Base-by-base conservation (phyloP, 371 early-diverging fungal genomes). In the Mortierella sp. region DNA sequence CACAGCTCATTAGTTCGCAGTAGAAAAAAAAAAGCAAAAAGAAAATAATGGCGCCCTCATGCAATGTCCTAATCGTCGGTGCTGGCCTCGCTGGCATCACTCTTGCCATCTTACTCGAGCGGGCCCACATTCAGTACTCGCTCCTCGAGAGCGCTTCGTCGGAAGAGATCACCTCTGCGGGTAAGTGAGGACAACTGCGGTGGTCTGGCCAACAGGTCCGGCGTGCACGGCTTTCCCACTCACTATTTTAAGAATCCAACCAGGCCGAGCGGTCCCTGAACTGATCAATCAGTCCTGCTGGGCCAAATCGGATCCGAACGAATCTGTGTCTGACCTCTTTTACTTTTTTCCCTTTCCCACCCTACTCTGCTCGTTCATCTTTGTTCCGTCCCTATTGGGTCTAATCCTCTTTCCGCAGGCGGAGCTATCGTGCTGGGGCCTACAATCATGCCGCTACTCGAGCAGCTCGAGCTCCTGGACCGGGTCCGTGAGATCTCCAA, bases 371-470 rank as follows among this genome's bases (percentile, higher is more conserved):
- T 12, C 12, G 4, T 23, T n/a, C 51, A 51, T 23, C 11, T 11
- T n/a, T 23, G n/a, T n/a, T n/a, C n/a, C n/a, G n/a, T n/a, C n/a
- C n/a, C n/a, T n/a, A n/a, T n/a, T n/a, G n/a, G n/a, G n/a, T n/a
- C n/a, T n/a, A n/a, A 37, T 37, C 37, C 37, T 37, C 37, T 37
- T 9, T 37, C 37, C 5, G 14, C 43, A 64, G 72, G 72, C 9
- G 28, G 61, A 16, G 72, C 66, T 7, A 65, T 71, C 18, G 47
- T 72, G 15, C 57, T 72, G 14, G 66, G 66, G 0, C 66, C 72
- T 19, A 72, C 61, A 0, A 57, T 66, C 30, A 66, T 72, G 62
- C 72, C 72, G 7, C 48, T 72, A 37, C 47, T 72, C 9, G 72
- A 62, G 47, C 72, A 72, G n/a, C 44, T 72, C 30, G 66, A 66